phyloP scores from a whole-genome alignment of 805 yeast genomes.

The Yamadazyma ubonensis region DNA sequence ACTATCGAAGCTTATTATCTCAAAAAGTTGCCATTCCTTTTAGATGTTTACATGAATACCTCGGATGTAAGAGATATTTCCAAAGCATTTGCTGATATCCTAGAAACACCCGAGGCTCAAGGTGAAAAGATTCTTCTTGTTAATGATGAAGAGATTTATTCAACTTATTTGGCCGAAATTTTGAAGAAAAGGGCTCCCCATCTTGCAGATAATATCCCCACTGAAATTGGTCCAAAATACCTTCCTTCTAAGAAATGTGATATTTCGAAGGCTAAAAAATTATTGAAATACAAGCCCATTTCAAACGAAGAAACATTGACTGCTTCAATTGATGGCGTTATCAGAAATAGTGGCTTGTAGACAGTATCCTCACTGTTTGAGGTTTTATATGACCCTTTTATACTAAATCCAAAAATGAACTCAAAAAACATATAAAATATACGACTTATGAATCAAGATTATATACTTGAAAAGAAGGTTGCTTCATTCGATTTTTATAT shows the following conservation, averaged over 20 bases:
- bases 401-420: too few species aligned
- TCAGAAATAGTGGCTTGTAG: not conserved
- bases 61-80: slow-evolving; percentile 11
- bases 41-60: not conserved
- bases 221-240: not conserved
- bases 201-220: slow-evolving; percentile 6
- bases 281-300: slow-evolving; percentile 5
- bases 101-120: slow-evolving; percentile 1
- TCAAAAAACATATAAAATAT: too few species aligned
- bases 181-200: slow-evolving; percentile 5
- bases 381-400: too few species aligned
- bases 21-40: not conserved
- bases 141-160: not conserved
- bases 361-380: too few species aligned
- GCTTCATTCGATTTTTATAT: too few species aligned
- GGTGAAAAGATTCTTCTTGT: slow-evolving; percentile 10
- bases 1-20: not conserved
- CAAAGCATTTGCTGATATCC: slow-evolving; percentile 1
- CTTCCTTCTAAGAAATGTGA: not conserved
- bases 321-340: slow-evolving; percentile 3
- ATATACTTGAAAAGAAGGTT: too few species aligned
- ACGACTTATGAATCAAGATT: too few species aligned
- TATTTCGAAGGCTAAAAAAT: slow-evolving; percentile 4
- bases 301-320: not conserved
- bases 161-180: not conserved